Evolutionary conservation across 2,329 filamentous ascomycete genomes (phyloP).

Genomic region (Graphium sp.): DNA sequence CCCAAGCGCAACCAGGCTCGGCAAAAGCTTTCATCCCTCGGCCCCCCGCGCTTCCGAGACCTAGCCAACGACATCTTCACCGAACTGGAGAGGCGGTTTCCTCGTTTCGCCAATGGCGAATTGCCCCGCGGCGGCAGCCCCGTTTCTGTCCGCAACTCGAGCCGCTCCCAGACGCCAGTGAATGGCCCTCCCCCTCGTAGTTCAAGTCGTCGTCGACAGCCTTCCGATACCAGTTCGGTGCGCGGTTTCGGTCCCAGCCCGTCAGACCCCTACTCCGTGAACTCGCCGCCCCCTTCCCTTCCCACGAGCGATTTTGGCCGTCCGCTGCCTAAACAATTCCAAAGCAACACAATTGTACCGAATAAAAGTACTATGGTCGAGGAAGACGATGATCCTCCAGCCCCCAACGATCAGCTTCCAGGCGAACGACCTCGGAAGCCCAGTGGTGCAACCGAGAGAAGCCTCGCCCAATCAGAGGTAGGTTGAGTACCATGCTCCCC

Average conservation of each 20-base stretch:
- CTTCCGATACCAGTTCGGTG: conserved; percentile 47
- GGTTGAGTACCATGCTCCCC: conserved; percentile 6
- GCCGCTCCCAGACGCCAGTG: conserved; percentile 44
- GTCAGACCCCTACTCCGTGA: conserved; percentile 25
- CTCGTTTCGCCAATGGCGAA: conserved; percentile 56
- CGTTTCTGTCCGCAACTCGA: conserved; percentile 44
- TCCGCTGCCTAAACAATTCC: conserved; percentile 75
- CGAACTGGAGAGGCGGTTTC: conserved; percentile 82
- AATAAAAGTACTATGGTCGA: conserved; percentile 98
- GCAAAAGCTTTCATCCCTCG: conserved; percentile 82
- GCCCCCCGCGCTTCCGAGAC: conserved; percentile 73
- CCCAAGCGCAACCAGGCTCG: conserved; percentile 96
- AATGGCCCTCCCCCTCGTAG: conserved; percentile 37
- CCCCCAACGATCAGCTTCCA: conserved; percentile 19
- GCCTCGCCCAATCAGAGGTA: conserved; percentile 21
- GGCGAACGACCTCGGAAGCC: conserved; percentile 12
- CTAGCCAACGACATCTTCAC: conserved; percentile 92
- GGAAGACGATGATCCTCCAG: conserved; percentile 59
- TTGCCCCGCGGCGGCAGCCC: conserved; percentile 54
- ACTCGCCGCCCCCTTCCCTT: conserved; percentile 40
- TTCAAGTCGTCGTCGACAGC: conserved; percentile 34
- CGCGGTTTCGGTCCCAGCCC: conserved; percentile 15
- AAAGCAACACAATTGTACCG: conserved; percentile 89
- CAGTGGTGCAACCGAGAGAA: conserved; percentile 14
- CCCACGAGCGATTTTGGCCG: conserved; percentile 51